phyloP scores from a whole-genome alignment of 352 stramenopile species.

The Globisporangium emineosum region DNA sequence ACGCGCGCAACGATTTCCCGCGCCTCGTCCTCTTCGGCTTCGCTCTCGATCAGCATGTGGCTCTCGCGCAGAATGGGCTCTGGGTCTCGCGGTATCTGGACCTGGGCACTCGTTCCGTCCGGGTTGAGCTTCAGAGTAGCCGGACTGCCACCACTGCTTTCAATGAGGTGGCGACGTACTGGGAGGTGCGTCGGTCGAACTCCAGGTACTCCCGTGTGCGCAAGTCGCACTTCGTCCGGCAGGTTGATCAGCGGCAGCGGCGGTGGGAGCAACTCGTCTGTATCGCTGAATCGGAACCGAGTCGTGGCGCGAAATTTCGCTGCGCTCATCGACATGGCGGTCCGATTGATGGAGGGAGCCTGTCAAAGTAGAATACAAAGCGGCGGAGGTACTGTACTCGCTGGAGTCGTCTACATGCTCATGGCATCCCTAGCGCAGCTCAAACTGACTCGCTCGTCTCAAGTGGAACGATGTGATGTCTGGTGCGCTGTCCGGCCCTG shows the following conservation, averaged over 20 bases:
- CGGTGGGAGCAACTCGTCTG: constrained; percentile 44
- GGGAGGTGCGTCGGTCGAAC: constrained; percentile 43
- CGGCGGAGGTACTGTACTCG: neutral
- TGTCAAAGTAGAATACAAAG: neutral
- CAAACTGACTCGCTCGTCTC: too few relatives aligned
- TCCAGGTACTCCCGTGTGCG: constrained; percentile 35
- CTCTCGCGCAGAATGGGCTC: constrained; percentile 54
- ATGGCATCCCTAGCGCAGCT: neutral
- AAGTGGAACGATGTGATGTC: neutral
- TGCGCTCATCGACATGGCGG: constrained; percentile 1
- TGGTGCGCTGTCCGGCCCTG: neutral
- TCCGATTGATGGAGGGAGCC: neutral
- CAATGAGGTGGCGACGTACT: constrained; percentile 36
- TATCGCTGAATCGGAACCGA: constrained; percentile 25
- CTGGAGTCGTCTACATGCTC: neutral
- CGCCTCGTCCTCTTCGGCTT: constrained; percentile 33
- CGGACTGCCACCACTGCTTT: constrained; percentile 4
- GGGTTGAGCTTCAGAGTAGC: constrained; percentile 10
- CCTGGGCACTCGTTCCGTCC: neutral
- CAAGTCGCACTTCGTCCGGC: constrained; percentile 40
- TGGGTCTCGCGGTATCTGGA: constrained; percentile 4
- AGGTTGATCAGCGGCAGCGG: constrained; percentile 59
- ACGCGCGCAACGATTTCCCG: constrained; percentile 27
- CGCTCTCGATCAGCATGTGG: constrained; percentile 28
- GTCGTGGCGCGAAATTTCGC: constrained; percentile 21